Evolutionary conservation across 441 rosid genomes (phyloP), one percentile per base, ranked within the genome.

Genomic region (Erodium moschatum): DNA sequence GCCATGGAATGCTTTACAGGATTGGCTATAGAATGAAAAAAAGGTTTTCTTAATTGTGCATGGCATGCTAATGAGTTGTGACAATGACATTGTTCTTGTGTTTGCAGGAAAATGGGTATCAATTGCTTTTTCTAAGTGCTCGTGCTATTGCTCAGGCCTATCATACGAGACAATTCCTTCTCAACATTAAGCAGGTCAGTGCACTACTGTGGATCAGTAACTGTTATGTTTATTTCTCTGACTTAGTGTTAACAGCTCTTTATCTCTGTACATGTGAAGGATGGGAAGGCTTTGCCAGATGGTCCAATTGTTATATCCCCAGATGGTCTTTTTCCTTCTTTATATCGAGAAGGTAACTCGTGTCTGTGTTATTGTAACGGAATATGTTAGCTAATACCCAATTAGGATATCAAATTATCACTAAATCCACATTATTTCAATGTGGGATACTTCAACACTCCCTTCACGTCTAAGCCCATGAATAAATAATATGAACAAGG

Each of bases 121-220:
- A 92, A 63, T 70, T 95, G 75, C 96, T 95, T 60, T 95, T 92
- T 72, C 85, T 95, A 16, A 95, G 99, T 76, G 99, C 97, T 15
- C 97, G 99, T 6, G 92, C 99, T n/a, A 95, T 95, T 73, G 85
- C 93, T 73, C 99, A 95, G 81, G 97, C 99, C 8, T 85, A 91
- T 69, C 78, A 71, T 66, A 95, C 99, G n/a, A 84, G 99, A 75
- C 90, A 80, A 69, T 95, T 92, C 72, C 81, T 95, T 42, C 72
- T 89, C 76, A 92, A 89, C 77, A 87, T 95, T 72, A 92, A 89
- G 84, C 99, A 95, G 95, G 99, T 91, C 69, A 73, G 50, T 40
- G 5, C 1, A 8, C 38, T 5, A 42, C 46, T 72, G 64, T 58
- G 15, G 6, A 44, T 52, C 52, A 15, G 54, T 35, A 64, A 61